phyloP scores from a whole-genome alignment of 2,329 filamentous ascomycete genomes.

The Corynespora cassiicola region DNA sequence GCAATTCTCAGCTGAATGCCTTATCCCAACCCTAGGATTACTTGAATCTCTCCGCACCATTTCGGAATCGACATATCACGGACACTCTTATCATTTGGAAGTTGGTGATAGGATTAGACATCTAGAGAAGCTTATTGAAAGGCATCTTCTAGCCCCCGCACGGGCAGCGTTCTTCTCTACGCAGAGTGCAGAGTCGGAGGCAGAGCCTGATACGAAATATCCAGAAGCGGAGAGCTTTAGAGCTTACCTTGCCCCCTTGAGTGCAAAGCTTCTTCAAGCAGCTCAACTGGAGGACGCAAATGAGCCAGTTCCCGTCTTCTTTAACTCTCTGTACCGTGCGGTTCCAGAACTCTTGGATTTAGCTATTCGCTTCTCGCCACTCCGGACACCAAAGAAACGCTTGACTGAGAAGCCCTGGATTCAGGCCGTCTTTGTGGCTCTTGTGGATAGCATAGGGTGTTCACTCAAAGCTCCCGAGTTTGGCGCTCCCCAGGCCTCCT shows the following conservation, averaged over 20 bases:
- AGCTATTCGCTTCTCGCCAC: constrained; percentile 48
- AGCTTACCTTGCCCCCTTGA: constrained; percentile 32
- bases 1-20: constrained; percentile 46
- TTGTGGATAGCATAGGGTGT: constrained; percentile 44
- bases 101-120: too few species aligned
- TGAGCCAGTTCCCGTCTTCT: constrained; percentile 24
- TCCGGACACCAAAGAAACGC: constrained; percentile 47
- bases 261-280: constrained; percentile 36
- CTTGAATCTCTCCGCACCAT: constrained; percentile 28
- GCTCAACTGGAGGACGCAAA: constrained; percentile 37
- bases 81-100: too few species aligned
- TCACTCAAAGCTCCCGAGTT: constrained; percentile 30
- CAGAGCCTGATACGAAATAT: constrained; percentile 4
- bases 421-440: constrained; percentile 46
- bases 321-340: constrained; percentile 30
- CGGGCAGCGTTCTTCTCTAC: constrained; percentile 44
- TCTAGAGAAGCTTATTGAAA: constrained; percentile 48
- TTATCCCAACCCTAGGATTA: constrained; percentile 38
- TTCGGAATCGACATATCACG: too few species aligned
- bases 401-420: constrained; percentile 53
- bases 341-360: constrained; percentile 48
- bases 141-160: constrained; percentile 51
- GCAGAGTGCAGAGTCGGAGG: constrained; percentile 6
- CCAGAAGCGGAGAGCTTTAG: constrained; percentile 21
- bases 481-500: constrained; percentile 20